phyloP scores from a whole-genome alignment of 768 basidiomycete genomes.

The Mrakia blollopis region DNA sequence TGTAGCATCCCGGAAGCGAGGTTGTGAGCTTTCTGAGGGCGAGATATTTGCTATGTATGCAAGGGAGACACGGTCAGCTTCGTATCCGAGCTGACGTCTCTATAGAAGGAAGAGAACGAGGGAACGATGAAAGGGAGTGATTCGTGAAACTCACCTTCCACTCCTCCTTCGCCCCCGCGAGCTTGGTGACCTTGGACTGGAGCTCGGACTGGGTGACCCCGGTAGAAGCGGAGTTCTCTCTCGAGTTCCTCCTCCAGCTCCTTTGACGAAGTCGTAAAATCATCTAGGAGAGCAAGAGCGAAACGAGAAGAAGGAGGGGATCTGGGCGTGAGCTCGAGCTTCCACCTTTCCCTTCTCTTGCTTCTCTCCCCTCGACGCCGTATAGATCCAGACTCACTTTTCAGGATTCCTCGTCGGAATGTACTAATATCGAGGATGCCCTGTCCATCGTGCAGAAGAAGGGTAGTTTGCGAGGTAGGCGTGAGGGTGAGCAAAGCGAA shows the following conservation, averaged over 20 bases:
- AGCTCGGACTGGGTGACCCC: constrained; percentile 40
- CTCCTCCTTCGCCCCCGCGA: constrained; percentile 43
- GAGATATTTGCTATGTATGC: constrained; percentile 42
- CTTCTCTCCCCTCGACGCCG: no score
- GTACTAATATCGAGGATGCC: no score
- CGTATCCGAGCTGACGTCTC: background rate
- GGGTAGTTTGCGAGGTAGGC: no score
- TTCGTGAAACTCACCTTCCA: constrained; percentile 69
- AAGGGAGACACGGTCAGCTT: background rate
- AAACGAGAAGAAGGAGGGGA: background rate
- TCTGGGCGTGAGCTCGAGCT: constrained; percentile 19
- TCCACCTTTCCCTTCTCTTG: no score
- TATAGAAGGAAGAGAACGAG: constrained; percentile 47
- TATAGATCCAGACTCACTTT: no score
- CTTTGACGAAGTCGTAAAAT: constrained; percentile 43
- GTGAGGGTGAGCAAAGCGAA: no score
- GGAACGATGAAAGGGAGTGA: background rate
- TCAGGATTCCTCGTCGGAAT: no score
- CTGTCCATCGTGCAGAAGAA: no score
- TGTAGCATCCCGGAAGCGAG: constrained; percentile 85
- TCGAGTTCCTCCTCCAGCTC: constrained; percentile 45
- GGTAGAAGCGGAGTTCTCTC: constrained; percentile 40
- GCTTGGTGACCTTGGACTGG: constrained; percentile 37
- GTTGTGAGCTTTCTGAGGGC: constrained; percentile 57
- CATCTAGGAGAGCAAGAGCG: constrained; percentile 37